Evolutionary conservation across 352 stramenopile species (phyloP).

Genomic region (Phytophthora podocarpi): DNA sequence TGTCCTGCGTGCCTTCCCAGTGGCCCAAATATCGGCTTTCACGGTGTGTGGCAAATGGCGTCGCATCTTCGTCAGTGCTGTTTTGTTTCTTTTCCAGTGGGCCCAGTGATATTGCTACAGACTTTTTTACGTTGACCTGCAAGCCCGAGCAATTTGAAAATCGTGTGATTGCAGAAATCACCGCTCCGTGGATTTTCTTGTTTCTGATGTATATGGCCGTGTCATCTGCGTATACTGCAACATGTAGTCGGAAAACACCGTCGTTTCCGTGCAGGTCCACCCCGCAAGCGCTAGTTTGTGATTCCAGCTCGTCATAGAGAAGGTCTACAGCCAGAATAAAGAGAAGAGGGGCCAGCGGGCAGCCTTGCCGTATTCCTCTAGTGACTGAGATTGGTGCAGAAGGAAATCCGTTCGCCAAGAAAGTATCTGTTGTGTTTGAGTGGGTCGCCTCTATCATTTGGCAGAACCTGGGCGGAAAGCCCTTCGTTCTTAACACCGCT

Average conservation of each 20-base stretch:
- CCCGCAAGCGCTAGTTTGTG: too few relatives aligned
- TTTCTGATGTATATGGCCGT: constrained; percentile 6
- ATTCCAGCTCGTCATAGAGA: not conserved
- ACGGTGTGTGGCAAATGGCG: too few relatives aligned
- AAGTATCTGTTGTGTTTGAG: not conserved
- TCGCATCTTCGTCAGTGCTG: too few relatives aligned
- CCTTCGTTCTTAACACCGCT: not conserved
- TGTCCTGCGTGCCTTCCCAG: too few relatives aligned
- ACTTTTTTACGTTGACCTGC: too few relatives aligned
- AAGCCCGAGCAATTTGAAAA: too few relatives aligned
- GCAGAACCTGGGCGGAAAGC: not conserved
- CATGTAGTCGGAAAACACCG: not conserved
- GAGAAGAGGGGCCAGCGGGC: not conserved
- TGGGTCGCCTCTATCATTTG: not conserved
- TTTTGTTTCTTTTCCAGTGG: too few relatives aligned
- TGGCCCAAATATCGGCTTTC: too few relatives aligned
- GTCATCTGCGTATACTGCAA: constrained; percentile 1
- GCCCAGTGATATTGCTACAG: too few relatives aligned
- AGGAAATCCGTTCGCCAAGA: not conserved
- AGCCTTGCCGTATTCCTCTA: constrained; percentile 3
- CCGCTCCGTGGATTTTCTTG: too few relatives aligned
- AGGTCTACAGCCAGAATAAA: constrained; percentile 2
- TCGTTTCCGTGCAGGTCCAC: too few relatives aligned
- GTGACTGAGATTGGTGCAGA: not conserved
- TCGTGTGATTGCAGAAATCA: too few relatives aligned